Conservation (phyloP, 192 early-diverging fungal species). For the Gonapodya sp. region DNA sequence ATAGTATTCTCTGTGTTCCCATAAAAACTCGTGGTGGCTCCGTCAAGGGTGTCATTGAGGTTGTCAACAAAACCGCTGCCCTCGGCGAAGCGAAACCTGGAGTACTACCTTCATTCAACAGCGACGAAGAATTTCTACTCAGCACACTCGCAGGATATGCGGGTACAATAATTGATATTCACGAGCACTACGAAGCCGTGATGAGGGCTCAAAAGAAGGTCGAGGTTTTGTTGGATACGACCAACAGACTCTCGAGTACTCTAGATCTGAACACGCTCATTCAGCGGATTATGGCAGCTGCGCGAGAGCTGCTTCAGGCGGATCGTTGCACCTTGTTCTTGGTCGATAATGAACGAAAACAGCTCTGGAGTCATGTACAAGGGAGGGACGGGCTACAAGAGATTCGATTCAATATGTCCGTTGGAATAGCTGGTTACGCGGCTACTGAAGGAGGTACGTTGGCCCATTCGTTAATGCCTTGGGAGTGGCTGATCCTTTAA, state of each 20-base stretch:
- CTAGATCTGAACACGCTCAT: conserved; percentile 30
- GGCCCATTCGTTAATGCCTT: background rate
- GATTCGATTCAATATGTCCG: conserved; percentile 26
- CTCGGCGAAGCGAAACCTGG: conserved; percentile 13
- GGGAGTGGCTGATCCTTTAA: background rate
- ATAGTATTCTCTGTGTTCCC: conserved; percentile 26
- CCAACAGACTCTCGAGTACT: conserved; percentile 28
- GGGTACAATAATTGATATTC: conserved; percentile 27
- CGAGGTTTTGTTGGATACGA: conserved; percentile 39
- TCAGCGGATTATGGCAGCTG: conserved; percentile 37
- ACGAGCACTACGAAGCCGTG: conserved; percentile 34
- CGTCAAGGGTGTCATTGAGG: conserved; percentile 30
- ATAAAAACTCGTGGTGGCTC: conserved; percentile 23
- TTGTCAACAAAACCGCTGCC: conserved; percentile 29
- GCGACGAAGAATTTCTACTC: conserved; percentile 32
- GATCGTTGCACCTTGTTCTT: conserved; percentile 38
- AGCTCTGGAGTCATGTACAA: conserved; percentile 31
- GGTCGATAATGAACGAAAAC: conserved; percentile 24
- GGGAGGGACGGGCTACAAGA: conserved; percentile 28
- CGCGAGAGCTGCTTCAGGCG: conserved; percentile 32
- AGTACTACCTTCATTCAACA: conserved; percentile 20
- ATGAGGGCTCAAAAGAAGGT: conserved; percentile 37
- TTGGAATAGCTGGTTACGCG: conserved; percentile 34
- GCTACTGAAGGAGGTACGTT: conserved; percentile 29
- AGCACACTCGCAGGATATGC: conserved; percentile 19